Conservation (phyloP, 306 rosid genomes). For the Castanea sativa region DNA sequence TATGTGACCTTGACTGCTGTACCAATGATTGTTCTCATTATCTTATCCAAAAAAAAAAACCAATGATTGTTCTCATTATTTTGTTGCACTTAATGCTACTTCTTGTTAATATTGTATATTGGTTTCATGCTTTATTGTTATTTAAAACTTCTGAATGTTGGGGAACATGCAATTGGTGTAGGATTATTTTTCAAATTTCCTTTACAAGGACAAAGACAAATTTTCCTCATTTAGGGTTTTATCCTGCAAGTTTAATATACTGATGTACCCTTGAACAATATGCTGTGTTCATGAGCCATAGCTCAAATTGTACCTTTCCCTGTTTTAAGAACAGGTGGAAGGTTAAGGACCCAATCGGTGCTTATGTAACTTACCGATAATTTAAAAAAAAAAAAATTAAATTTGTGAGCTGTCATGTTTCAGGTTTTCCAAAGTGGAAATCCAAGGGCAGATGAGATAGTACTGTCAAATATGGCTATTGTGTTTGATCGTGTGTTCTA, state of each 20-base stretch:
- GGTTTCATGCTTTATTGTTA: neutral
- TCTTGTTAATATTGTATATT: conserved; percentile 2
- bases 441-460: conserved; percentile 74
- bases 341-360: neutral
- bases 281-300: neutral
- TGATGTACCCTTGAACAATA: neutral
- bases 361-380: neutral
- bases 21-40: neutral
- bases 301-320: neutral
- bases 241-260: conserved; percentile 11
- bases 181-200: neutral
- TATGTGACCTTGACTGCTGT: neutral
- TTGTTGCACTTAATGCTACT: neutral
- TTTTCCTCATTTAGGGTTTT: neutral
- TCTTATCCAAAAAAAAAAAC: neutral
- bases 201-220: neutral
- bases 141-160: neutral
- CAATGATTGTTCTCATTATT: neutral
- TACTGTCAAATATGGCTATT: conserved; percentile 77
- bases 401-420: conserved; percentile 28
- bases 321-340: neutral
- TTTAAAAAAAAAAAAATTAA: neutral
- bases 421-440: conserved; percentile 75
- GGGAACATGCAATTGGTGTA: neutral
- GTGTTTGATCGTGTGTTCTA: conserved; percentile 69